Evolutionary conservation across 2,329 filamentous ascomycete genomes (phyloP).

Genomic region (Orbilia javanica): DNA sequence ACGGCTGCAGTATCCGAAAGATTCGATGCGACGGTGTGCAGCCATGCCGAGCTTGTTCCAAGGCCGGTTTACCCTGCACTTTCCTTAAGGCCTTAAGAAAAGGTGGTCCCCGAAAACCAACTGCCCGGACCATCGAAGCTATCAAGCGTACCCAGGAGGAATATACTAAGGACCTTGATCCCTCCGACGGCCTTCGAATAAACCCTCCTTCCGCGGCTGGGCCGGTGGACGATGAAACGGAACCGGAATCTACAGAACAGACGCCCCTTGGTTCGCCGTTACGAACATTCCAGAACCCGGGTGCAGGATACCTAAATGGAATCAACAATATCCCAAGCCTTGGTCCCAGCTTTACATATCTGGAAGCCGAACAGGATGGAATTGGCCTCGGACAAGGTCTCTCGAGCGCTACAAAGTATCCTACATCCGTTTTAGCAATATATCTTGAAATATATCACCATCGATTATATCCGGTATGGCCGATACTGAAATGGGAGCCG

Average conservation of each 20-base stretch:
- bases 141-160: conserved; percentile 64
- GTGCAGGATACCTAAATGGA: conserved; percentile 21
- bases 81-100: conserved; percentile 67
- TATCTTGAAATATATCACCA: conserved; percentile 56
- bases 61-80: conserved; percentile 69
- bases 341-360: conserved; percentile 38
- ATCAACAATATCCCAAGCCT: conserved; percentile 4
- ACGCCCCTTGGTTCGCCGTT: conserved; percentile 37
- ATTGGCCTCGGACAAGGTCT: conserved; percentile 47
- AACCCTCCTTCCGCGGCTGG: background rate
- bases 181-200: conserved; percentile 15
- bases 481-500: conserved; percentile 51
- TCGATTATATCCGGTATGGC: conserved; percentile 53
- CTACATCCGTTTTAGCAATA: conserved; percentile 43
- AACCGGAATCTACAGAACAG: conserved; percentile 46
- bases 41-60: conserved; percentile 68
- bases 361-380: conserved; percentile 51
- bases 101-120: conserved; percentile 68
- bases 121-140: conserved; percentile 67
- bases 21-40: conserved; percentile 69
- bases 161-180: conserved; percentile 35
- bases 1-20: conserved; percentile 71
- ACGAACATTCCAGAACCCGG: conserved; percentile 25
- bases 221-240: conserved; percentile 41
- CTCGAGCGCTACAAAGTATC: conserved; percentile 43